Conservation (phyloP, 1,139 yeast genomes). For the Candida sp. region DNA sequence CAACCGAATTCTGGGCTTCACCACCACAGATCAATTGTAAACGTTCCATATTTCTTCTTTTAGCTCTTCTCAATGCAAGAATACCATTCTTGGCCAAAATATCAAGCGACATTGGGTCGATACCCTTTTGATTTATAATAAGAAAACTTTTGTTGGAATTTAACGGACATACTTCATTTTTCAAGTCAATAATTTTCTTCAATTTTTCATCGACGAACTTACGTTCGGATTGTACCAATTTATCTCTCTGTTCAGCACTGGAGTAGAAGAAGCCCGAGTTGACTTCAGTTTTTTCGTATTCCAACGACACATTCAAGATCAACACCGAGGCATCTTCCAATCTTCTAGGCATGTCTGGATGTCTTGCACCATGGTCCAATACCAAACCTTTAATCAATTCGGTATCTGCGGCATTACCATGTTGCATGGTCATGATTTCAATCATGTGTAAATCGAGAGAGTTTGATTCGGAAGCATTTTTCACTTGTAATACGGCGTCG, state of each 20-base stretch:
- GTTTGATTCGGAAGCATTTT: conserved; percentile 44
- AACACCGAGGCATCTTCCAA: conserved; percentile 82
- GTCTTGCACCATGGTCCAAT: conserved; percentile 97
- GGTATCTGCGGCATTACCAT: conserved; percentile 81
- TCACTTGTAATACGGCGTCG: conserved; percentile 87
- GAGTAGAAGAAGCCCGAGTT: conserved; percentile 96
- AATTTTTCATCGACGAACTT: conserved; percentile 93
- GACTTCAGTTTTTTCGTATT: conserved; percentile 97
- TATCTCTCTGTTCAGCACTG: conserved; percentile 94
- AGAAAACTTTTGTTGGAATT: conserved; percentile 81
- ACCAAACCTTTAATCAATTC: conserved; percentile 85
- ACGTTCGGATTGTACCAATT: conserved; percentile 90
- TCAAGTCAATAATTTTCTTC: conserved; percentile 86
- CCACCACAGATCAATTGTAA: conserved; percentile 96
- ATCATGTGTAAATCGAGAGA: conserved; percentile 92
- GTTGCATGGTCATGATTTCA: conserved; percentile 98
- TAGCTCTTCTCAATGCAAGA: conserved; percentile 94
- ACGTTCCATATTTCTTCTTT: conserved; percentile 99
- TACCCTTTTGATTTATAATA: conserved; percentile 96
- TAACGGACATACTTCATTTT: conserved; percentile 84
- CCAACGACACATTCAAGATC: conserved; percentile 90
- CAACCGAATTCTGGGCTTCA: conserved; percentile 96
- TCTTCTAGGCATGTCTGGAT: conserved; percentile 97
- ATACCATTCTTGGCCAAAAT: conserved; percentile 91
- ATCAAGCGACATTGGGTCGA: conserved; percentile 97